Evolutionary conservation across 305 asterid genomes (phyloP).

Genomic region (Ilex paraguariensis): DNA sequence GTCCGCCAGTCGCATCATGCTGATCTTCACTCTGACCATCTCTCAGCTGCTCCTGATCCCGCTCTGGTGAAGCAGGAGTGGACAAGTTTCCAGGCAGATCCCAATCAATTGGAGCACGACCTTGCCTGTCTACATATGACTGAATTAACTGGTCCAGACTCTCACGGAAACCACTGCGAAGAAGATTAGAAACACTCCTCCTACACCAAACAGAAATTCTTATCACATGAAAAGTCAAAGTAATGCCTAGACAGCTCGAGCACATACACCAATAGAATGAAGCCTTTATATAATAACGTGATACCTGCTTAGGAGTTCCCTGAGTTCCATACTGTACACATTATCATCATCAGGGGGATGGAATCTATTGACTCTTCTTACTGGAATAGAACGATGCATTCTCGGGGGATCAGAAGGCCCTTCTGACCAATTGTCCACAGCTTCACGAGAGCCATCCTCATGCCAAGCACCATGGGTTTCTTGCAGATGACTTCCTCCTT

Average conservation of each 20-base stretch:
- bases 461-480: slow-evolving; percentile 55
- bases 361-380: slow-evolving; percentile 60
- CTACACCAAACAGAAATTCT: slow-evolving; percentile 30
- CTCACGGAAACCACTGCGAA: slow-evolving; percentile 92
- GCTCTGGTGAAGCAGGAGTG: slow-evolving; percentile 60
- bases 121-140: slow-evolving; percentile 78
- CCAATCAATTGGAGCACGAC: slow-evolving; percentile 74
- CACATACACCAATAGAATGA: not conserved
- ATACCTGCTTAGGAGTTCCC: slow-evolving; percentile 94
- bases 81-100: slow-evolving; percentile 78
- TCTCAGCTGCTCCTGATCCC: slow-evolving; percentile 44
- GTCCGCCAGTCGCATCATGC: slow-evolving; percentile 46
- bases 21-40: slow-evolving; percentile 55
- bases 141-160: slow-evolving; percentile 88
- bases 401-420: slow-evolving; percentile 52
- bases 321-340: slow-evolving; percentile 91
- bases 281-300: not conserved
- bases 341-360: slow-evolving; percentile 88
- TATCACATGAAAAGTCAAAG: slow-evolving; percentile 11
- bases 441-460: slow-evolving; percentile 60
- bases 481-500: slow-evolving; percentile 35
- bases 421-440: slow-evolving; percentile 69
- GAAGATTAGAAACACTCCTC: slow-evolving; percentile 98
- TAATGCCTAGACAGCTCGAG: not conserved
- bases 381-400: slow-evolving; percentile 41